Evolutionary conservation across 176 grass and related monocot species (phyloP), one percentile per base, ranked within the genome.

Genomic region (Dactylis glomerata): DNA sequence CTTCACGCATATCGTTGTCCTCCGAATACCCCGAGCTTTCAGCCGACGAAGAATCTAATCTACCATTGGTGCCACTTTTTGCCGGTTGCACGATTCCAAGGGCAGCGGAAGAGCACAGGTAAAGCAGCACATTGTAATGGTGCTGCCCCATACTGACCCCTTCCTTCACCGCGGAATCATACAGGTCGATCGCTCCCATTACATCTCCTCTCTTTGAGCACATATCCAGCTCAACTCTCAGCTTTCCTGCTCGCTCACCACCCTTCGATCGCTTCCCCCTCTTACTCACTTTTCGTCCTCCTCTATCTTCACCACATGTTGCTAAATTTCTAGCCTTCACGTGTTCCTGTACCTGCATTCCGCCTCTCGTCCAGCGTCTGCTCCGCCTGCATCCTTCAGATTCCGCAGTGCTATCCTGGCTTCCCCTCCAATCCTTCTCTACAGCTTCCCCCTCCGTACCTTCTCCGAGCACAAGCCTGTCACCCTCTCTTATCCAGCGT

Each of bases 61-160:
- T 83, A 59, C 76, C 12, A 10, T 37, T 10, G 52, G 41, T 88
- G 55, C 91, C 92, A 55, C 89, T 91, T 77, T 94, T 91, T 51
- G 89, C 89, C 23, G 92, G 89, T 13, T 84, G 86, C 42, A 94
- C 84, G 7, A 87, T 75, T 38, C 89, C 92, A 31, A 89, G 74
- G 17, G 92, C 81, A 20, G 89, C 86, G 23, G 89, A 84, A 79
- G 92, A 94, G 51, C 92, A 94, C 16, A 91, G 58, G 51, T 94
- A 94, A 27, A 94, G 92, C 10, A 94, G 76, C 83, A 94, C 92
- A 58, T 84, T 91, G 80, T 94, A 94, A 65, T 94, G 92, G 76
- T 94, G 89, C 80, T 89, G 89, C 67, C 73, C 78, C 83, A 91
- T 54, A 3, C 30, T 86, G 45, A 89, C 77, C n/a, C 88, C 83